A percentile compares a stretch with the other conserved stretches of the same genome.
These are phyloP conservation scores for Thalassiosira livingstoniorum DNA, from an alignment of 352 stramenopile genomes.

Conservation along the genomic window DNA sequence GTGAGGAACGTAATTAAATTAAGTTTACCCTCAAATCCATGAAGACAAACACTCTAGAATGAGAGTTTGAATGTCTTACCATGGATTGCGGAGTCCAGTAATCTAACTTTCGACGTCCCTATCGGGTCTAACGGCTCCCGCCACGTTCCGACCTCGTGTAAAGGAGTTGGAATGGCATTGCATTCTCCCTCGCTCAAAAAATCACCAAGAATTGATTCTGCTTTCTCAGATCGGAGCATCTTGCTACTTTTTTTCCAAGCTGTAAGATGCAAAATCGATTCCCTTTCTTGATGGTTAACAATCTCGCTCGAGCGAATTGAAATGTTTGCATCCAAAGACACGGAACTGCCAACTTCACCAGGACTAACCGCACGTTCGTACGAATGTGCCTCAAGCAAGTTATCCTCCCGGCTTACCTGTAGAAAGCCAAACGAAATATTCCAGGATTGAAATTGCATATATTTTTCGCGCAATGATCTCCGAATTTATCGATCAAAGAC, in stretches of 20 bases:
- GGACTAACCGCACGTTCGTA: conserved; percentile 59
- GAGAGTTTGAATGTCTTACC: too few species aligned
- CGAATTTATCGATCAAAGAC: too few species aligned
- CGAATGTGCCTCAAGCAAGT: conserved; percentile 78
- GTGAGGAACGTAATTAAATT: too few species aligned
- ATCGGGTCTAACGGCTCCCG: conserved; percentile 71
- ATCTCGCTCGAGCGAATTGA: conserved; percentile 70
- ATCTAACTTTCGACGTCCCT: conserved; percentile 74
- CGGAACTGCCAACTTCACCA: conserved; percentile 70
- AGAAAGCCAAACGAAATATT: too few species aligned
- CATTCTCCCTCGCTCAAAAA: conserved; percentile 55
- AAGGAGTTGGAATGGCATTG: conserved; percentile 70
- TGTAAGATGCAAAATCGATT: conserved; percentile 77
- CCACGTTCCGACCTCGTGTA: conserved; percentile 86
- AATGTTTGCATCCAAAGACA: conserved; percentile 76
- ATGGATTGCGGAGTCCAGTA: conserved; percentile 83
- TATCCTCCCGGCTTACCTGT: conserved; percentile 79
- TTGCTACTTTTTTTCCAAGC: conserved; percentile 56
- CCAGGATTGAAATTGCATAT: too few species aligned
- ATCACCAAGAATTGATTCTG: conserved; percentile 71
- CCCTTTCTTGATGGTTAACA: conserved; percentile 73
- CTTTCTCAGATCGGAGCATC: conserved; percentile 11
- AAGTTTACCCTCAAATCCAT: too few species aligned
- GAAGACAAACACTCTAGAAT: too few species aligned
- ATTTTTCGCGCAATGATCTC: too few species aligned